A percentile compares a stretch with the other conserved stretches of the same genome.
Evolutionary conservation across 2,329 filamentous ascomycete genomes (phyloP).

Genomic region (Dactylellina parvicollis): DNA sequence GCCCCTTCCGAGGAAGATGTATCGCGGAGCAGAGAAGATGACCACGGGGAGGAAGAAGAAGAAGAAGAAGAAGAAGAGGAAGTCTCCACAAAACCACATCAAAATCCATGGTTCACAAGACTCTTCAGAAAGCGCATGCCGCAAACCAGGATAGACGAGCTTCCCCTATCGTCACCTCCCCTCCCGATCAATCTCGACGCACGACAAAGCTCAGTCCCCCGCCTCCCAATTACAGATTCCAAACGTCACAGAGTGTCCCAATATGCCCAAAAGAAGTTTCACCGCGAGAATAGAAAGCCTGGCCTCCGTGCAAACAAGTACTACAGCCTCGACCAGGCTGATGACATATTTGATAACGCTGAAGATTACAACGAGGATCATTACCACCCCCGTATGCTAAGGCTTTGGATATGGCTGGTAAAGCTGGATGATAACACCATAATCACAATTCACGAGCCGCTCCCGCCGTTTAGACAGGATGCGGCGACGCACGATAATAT

Average conservation of each 20-base stretch:
- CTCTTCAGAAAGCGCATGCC: conserved; percentile 5
- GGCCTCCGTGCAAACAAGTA: conserved; percentile 37
- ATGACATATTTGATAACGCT: conserved; percentile 46
- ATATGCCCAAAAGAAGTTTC: conserved; percentile 46
- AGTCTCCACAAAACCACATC: neutral
- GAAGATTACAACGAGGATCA: conserved; percentile 37
- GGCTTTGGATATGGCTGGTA: conserved; percentile 67
- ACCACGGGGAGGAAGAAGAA: neutral
- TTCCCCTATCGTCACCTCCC: conserved; percentile 13
- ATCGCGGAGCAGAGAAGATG: neutral
- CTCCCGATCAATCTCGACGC: conserved; percentile 8
- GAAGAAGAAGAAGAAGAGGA: conserved; percentile 1
- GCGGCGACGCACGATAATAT: conserved; percentile 18
- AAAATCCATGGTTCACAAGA: conserved; percentile 23
- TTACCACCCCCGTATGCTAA: conserved; percentile 61
- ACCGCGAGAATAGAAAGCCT: conserved; percentile 19
- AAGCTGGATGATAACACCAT: conserved; percentile 62
- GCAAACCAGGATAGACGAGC: conserved; percentile 12
- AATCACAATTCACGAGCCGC: conserved; percentile 63
- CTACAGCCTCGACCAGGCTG: conserved; percentile 28
- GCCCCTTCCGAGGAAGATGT: conserved; percentile 13
- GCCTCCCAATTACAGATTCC: conserved; percentile 38
- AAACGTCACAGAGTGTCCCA: conserved; percentile 48
- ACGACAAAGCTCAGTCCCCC: conserved; percentile 31
- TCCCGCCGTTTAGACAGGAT: conserved; percentile 60